These are phyloP conservation scores for Flaveria ramosissima DNA, from an alignment of 129 eudicot genomes.

Conservation along the genomic window DNA sequence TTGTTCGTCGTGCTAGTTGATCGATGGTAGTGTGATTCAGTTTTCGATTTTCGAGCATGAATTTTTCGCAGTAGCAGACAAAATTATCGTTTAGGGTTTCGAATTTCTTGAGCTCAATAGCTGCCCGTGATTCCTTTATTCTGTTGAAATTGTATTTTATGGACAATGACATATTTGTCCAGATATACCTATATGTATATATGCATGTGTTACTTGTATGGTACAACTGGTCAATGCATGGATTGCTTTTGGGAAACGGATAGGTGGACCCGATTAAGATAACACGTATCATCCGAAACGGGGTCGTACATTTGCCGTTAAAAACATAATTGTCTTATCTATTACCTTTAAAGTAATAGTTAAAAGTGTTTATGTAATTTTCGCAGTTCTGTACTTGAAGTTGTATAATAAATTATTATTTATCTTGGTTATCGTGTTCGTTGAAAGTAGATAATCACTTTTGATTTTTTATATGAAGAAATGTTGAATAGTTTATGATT, in stretches of 20 bases:
- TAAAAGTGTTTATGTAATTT: too few relatives aligned
- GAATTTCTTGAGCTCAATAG: slow-evolving; percentile 6
- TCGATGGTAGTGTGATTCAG: neutral
- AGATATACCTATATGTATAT: neutral
- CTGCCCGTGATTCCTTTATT: slow-evolving; percentile 29
- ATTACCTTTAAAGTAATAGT: too few relatives aligned
- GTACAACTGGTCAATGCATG: neutral
- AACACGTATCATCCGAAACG: too few relatives aligned
- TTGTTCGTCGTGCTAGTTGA: neutral
- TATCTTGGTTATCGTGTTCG: too few relatives aligned
- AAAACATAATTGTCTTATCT: too few relatives aligned
- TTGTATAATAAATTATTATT: too few relatives aligned
- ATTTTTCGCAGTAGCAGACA: slow-evolving; percentile 9
- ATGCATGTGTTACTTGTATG: slow-evolving; percentile 11
- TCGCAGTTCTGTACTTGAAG: too few relatives aligned
- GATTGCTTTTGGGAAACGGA: neutral
- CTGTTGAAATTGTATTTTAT: neutral
- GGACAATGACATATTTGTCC: slow-evolving; percentile 28
- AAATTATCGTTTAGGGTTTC: slow-evolving; percentile 5
- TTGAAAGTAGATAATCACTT: too few relatives aligned
- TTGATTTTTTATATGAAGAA: too few relatives aligned
- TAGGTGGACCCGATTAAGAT: too few relatives aligned
- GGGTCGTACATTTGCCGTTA: too few relatives aligned
- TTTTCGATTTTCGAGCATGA: slow-evolving; percentile 8
- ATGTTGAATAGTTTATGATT: neutral